phyloP scores from a whole-genome alignment of 2,329 filamentous ascomycete species.

The Exserohilum rostratum region DNA sequence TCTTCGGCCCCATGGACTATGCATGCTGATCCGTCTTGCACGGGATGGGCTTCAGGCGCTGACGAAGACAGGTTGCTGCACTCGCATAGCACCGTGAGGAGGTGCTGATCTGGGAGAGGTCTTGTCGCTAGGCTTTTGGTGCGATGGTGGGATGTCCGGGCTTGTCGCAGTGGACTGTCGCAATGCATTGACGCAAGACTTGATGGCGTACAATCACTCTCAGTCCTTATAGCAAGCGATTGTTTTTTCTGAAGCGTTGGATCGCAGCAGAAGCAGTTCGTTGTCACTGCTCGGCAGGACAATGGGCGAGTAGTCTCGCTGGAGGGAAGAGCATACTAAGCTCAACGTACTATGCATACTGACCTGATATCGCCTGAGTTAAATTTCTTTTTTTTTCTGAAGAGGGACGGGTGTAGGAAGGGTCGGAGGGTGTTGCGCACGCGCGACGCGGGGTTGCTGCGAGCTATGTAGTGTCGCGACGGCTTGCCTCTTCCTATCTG shows the following conservation, averaged over 20 bases:
- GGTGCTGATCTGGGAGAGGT: neutral
- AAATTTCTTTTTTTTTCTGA: neutral
- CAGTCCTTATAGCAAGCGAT: conserved; percentile 7
- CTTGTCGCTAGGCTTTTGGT: conserved; percentile 16
- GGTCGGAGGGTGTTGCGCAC: conserved; percentile 11
- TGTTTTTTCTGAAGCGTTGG: neutral
- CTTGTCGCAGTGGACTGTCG: conserved; percentile 3
- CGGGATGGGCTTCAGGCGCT: neutral
- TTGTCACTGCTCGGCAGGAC: conserved; percentile 8
- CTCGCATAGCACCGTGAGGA: conserved; percentile 15
- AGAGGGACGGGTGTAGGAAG: neutral
- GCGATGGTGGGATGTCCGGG: conserved; percentile 5
- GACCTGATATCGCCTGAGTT: neutral
- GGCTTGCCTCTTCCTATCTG: conserved; percentile 11
- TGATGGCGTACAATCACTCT: conserved; percentile 13
- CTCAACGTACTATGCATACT: conserved; percentile 11
- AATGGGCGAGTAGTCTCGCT: neutral
- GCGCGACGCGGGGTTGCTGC: conserved; percentile 34
- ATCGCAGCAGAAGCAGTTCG: conserved; percentile 4
- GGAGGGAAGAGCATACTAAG: conserved; percentile 11
- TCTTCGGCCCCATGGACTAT: neutral
- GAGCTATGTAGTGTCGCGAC: conserved; percentile 26
- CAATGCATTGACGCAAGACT: conserved; percentile 9
- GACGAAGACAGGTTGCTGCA: conserved; percentile 11
- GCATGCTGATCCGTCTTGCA: neutral